phyloP scores from a whole-genome alignment of 2,329 filamentous ascomycete genomes.

The Helicocarpus griseus region DNA sequence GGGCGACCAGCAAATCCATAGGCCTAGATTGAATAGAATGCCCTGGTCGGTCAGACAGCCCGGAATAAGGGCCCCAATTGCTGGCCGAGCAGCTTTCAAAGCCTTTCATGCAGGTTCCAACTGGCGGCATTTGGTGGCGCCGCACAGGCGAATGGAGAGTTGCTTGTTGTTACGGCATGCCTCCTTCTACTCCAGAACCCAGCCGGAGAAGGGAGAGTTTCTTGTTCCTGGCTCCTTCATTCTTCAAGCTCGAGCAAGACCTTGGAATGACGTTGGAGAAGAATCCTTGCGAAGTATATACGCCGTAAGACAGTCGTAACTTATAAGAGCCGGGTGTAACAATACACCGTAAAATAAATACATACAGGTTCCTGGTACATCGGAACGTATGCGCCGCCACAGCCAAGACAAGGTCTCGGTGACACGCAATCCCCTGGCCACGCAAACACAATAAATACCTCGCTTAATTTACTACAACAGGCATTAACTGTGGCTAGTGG shows the following conservation, averaged over 20 bases:
- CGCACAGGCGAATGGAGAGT: too few relatives aligned
- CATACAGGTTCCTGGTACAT: background rate
- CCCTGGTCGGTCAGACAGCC: background rate
- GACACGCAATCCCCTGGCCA: background rate
- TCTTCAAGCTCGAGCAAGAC: background rate
- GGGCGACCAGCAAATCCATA: background rate
- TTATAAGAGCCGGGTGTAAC: too few relatives aligned
- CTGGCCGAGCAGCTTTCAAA: too few relatives aligned
- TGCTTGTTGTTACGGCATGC: too few relatives aligned
- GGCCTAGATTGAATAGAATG: background rate
- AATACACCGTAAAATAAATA: too few relatives aligned
- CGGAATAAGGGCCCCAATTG: too few relatives aligned
- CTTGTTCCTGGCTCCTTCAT: background rate
- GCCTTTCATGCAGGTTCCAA: too few relatives aligned
- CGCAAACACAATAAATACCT: background rate
- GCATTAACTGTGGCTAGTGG: background rate
- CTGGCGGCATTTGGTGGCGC: too few relatives aligned
- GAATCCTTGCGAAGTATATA: too few relatives aligned
- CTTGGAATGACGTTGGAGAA: background rate
- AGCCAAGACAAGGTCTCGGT: background rate
- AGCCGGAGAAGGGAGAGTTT: background rate
- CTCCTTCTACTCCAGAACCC: background rate
- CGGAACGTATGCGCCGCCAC: background rate
- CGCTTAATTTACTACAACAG: background rate
- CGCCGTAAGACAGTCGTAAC: too few relatives aligned